Conservation (phyloP, 2,329 filamentous ascomycete species). For the Hypoxylon sp. region DNA sequence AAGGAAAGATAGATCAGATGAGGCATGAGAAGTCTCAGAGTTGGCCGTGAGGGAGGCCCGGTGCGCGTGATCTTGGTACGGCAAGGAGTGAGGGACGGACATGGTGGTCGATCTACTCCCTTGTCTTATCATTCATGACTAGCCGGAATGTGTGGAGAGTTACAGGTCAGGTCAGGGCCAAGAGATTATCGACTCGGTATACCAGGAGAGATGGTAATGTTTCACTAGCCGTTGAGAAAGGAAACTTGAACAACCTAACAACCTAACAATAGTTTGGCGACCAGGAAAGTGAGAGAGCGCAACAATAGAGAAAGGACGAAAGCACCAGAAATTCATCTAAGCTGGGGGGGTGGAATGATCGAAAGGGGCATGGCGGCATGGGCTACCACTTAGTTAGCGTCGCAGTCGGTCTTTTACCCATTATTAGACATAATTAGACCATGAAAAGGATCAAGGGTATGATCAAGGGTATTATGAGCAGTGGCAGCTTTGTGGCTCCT, state of each 20-base stretch:
- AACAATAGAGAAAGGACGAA: constrained; percentile 34
- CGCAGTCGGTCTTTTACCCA: constrained; percentile 47
- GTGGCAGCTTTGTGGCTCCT: constrained; percentile 32
- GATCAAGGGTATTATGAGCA: constrained; percentile 28
- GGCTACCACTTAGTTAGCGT: constrained; percentile 43
- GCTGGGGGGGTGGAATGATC: constrained; percentile 31
- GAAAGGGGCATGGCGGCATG: constrained; percentile 44
- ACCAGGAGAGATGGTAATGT: constrained; percentile 40
- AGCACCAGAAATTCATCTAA: constrained; percentile 32
- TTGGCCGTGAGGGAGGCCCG: constrained; percentile 49
- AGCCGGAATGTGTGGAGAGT: constrained; percentile 43
- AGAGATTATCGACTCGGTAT: constrained; percentile 44
- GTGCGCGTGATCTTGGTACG: constrained; percentile 37
- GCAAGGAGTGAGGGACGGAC: constrained; percentile 37
- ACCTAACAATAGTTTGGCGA: constrained; percentile 31
- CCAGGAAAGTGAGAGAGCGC: constrained; percentile 30
- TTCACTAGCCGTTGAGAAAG: constrained; percentile 45
- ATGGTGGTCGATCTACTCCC: constrained; percentile 45
- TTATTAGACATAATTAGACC: constrained; percentile 47
- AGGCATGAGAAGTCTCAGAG: constrained; percentile 59
- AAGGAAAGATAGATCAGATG: constrained; percentile 54
- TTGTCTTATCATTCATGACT: constrained; percentile 44
- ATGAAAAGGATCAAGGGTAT: constrained; percentile 31
- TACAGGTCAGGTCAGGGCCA: constrained; percentile 37
- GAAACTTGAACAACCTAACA: constrained; percentile 32